Base-by-base conservation (phyloP, 441 rosid genomes). In the Kokia cookei region DNA sequence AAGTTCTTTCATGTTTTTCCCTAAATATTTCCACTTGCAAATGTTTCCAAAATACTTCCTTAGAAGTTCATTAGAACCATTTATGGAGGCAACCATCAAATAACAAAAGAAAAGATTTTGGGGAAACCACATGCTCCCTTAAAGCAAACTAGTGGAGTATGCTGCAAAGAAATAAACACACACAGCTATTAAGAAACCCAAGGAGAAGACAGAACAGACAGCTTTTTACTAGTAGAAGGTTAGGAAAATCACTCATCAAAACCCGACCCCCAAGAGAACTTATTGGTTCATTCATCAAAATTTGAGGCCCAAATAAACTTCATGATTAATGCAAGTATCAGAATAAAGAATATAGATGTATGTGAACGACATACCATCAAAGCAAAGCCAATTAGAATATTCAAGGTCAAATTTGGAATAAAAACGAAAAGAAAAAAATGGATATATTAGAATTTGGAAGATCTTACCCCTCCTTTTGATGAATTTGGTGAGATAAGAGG, bases 401-500 rank as follows among this genome's bases (percentile, higher is more conserved):
- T 60, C 37, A 53, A 67, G 63, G 29, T 42, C 48, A 73, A 32
- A 76, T 65, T 19, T 53, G 74, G 69, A 55, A 14, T 66, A 79
- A 7, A 45, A 76, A 66, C 15, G 14, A 64, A 68, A 65, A 57
- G 58, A 71, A 63, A 65, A 77, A 78, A 43, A 55, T 53, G 72
- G 75, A 43, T 69, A 27, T 69, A 69, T 66, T 57, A 32, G 67
- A 53, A 71, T 68, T 64, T 57, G 27, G 76, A 75, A 77, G 73
- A 65, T 65, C 75, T 87, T 92, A 93, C 98, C 98, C 99, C 99
- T 88, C 99, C 98, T 89, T 92, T 96, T 53, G 98, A 91, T 73
- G 99, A 96, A 88, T 88, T 96, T 73, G 99, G 99, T 73, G 98
- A 96, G 76, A 96, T 85, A 81, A 96, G 99, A 80, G 99, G 63